phyloP scores from a whole-genome alignment of 805 yeast genomes.

The Pichia nanzhaoensis region DNA sequence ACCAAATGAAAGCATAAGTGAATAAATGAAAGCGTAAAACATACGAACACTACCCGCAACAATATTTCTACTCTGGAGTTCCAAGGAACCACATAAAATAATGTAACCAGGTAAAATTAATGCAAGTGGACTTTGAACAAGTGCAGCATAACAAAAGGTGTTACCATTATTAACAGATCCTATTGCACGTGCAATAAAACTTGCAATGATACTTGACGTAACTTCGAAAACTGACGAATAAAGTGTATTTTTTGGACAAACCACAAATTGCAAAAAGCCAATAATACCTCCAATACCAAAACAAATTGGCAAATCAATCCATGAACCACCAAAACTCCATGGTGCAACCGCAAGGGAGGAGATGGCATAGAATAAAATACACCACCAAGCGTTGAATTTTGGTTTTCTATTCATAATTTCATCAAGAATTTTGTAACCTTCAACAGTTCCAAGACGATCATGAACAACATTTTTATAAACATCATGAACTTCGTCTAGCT shows the following conservation, averaged over 20 bases:
- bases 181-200: slow-evolving; percentile 81
- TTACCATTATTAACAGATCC: slow-evolving; percentile 68
- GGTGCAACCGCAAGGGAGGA: slow-evolving; percentile 79
- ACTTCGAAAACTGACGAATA: slow-evolving; percentile 92
- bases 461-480: slow-evolving; percentile 87
- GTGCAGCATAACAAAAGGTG: slow-evolving; percentile 78
- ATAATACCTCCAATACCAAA: slow-evolving; percentile 76
- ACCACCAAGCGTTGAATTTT: slow-evolving; percentile 64
- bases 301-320: slow-evolving; percentile 83
- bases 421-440: slow-evolving; percentile 69
- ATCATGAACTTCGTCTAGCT: slow-evolving; percentile 72
- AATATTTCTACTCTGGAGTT: slow-evolving; percentile 78
- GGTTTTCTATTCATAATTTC: slow-evolving; percentile 55
- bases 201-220: slow-evolving; percentile 79
- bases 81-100: slow-evolving; percentile 86
- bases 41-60: slow-evolving; percentile 94
- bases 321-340: slow-evolving; percentile 80
- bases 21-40: slow-evolving; percentile 94
- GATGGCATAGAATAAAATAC: slow-evolving; percentile 73
- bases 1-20: slow-evolving; percentile 87
- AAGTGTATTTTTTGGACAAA: slow-evolving; percentile 74
- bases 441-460: slow-evolving; percentile 82
- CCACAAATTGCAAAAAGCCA: slow-evolving; percentile 73
- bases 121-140: slow-evolving; percentile 86
- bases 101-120: slow-evolving; percentile 91